phyloP scores from a whole-genome alignment of 805 yeast species.

The Saturnispora saitoi region DNA sequence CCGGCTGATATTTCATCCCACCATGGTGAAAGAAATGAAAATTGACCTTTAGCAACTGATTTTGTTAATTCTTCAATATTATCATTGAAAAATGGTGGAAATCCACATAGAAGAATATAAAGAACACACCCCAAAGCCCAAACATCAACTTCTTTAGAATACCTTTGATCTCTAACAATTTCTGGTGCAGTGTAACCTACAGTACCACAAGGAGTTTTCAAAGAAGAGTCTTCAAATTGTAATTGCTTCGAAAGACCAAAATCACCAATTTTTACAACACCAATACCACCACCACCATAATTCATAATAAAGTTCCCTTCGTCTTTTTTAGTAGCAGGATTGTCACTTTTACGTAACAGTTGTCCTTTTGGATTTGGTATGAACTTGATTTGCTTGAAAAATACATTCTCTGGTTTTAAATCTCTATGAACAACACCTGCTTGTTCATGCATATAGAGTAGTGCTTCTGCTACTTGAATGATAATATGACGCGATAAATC shows the following conservation, averaged over 20 bases:
- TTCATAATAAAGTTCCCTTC: conserved; percentile 80
- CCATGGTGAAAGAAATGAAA: conserved; percentile 73
- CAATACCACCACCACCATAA: conserved; percentile 90
- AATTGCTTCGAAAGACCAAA: conserved; percentile 91
- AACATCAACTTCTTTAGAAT: conserved; percentile 93
- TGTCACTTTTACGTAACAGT: conserved; percentile 53
- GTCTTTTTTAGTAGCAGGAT: conserved; percentile 59
- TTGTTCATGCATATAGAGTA: conserved; percentile 60
- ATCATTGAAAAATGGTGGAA: conserved; percentile 94
- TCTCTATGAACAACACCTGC: conserved; percentile 79
- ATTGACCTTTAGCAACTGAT: conserved; percentile 74
- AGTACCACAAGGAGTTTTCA: conserved; percentile 95
- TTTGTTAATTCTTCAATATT: conserved; percentile 63
- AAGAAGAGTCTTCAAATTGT: conserved; percentile 55
- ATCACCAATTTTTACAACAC: conserved; percentile 84
- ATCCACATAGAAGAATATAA: conserved; percentile 89
- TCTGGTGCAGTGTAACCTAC: conserved; percentile 99
- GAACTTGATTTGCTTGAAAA: conserved; percentile 52
- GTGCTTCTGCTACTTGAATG: conserved; percentile 59
- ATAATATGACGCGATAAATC: conserved; percentile 66
- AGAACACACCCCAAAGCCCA: conserved; percentile 98
- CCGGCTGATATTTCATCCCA: conserved; percentile 73
- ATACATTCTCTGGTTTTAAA: conserved; percentile 71
- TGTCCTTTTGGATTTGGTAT: conserved; percentile 30
- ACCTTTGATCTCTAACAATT: conserved; percentile 86